Base-by-base conservation (phyloP, 2,329 filamentous ascomycete species). In the Podosphaera fusca region DNA sequence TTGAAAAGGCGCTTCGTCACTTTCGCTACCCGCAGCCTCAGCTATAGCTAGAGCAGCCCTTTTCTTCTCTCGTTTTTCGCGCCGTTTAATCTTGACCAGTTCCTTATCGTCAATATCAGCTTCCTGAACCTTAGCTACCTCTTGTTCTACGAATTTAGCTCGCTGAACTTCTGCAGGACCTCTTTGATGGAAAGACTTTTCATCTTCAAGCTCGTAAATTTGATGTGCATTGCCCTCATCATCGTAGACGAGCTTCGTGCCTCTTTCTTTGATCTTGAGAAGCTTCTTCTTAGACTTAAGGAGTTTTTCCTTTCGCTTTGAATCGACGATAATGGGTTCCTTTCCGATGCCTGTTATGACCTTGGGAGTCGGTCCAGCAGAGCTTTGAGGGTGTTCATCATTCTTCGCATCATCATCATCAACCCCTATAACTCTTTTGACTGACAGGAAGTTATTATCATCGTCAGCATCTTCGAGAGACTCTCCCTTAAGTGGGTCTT, bases 221-320 rank as follows among this genome's bases (percentile, higher is more conserved):
- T 85, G 79, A 68, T 92, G 88, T 2, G 88, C 76, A 60, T 85
- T 82, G 63, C 89, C 90, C 36, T 95, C 87, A 53, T 95, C 89
- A 70, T 96, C 90, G 68, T 90, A 98, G 4, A 95, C 76, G 6
- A 95, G 73, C 68, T 92, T 94, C 46, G 79, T 82, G 10, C 87
- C 85, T 67, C 84, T 85, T 66, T 87, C 86, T 74, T 88, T 94
- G 74, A 87, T 85, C 68, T 94, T 92, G 66, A 87, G 77, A 62
- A 95, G 78, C 70, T 94, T 85, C 76, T 95, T 95, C 75, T 95
- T 96, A 29, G 86, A 94, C 66, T 84, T 84, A 62, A 96, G 78
- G n/a, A 95, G 78, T 72, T 95, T 96, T 71, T 95, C 90, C 63
- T 88, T 83, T 31, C 92, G 87, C 69, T 96, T 94, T 10, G 88